Percentiles rank a stretch among this genome's conserved stretches.
Evolutionary conservation across 495 filamentous ascomycete species (phyloP).

Genomic region (Xylaria intraflava): DNA sequence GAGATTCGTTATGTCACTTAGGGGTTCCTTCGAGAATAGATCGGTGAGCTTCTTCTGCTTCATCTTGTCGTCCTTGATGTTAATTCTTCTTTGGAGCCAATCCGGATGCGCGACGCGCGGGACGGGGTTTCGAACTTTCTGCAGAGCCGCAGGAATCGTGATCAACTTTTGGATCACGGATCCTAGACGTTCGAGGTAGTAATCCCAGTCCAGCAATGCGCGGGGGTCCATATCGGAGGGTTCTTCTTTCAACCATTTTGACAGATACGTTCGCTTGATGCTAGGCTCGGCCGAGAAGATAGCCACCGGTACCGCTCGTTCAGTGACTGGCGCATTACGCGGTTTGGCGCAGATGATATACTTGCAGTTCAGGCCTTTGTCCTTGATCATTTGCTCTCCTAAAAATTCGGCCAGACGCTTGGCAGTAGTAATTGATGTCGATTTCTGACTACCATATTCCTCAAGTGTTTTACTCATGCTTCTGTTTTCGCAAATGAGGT

Average conservation of each 20-base stretch:
- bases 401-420: slow-evolving; percentile 91
- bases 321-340: slow-evolving; percentile 84
- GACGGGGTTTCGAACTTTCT: slow-evolving; percentile 91
- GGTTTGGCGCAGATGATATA: slow-evolving; percentile 93
- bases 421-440: slow-evolving; percentile 97
- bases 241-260: slow-evolving; percentile 94
- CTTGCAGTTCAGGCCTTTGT: slow-evolving; percentile 98
- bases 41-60: slow-evolving; percentile 99
- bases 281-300: slow-evolving; percentile 92
- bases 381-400: slow-evolving; percentile 97
- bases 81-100: slow-evolving; percentile 90
- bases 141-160: slow-evolving; percentile 92
- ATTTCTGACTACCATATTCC: slow-evolving; percentile 93
- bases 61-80: slow-evolving; percentile 90
- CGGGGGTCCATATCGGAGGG: slow-evolving; percentile 88
- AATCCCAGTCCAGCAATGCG: slow-evolving; percentile 86
- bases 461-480: slow-evolving; percentile 95
- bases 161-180: slow-evolving; percentile 98
- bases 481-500: slow-evolving; percentile 97
- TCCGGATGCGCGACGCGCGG: slow-evolving; percentile 91
- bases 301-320: slow-evolving; percentile 87
- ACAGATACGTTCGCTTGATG: slow-evolving; percentile 80
- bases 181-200: slow-evolving; percentile 89
- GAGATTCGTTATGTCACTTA: slow-evolving; percentile 68
- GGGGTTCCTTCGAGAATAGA: slow-evolving; percentile 68